A percentile compares a stretch with the other conserved stretches of the same genome.
These are phyloP conservation scores for Phanerochaete carnosa DNA, from an alignment of 768 basidiomycete species.

Conservation along the genomic window DNA sequence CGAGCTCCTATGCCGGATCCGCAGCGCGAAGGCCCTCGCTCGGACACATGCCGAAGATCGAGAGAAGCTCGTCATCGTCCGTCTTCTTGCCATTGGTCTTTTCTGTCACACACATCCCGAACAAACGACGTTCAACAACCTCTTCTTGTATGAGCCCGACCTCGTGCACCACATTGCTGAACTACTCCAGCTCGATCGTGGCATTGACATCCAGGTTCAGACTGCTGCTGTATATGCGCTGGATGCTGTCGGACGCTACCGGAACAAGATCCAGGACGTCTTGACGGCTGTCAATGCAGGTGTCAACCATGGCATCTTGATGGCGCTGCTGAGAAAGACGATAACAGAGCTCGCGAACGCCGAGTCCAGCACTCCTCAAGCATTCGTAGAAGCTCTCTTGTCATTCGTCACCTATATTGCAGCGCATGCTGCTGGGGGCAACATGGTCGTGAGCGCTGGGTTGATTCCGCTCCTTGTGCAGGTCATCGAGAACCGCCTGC, in stretches of 20 bases:
- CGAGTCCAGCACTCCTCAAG: slow-evolving; percentile 63
- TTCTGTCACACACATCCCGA: slow-evolving; percentile 88
- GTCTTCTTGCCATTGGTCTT: slow-evolving; percentile 85
- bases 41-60: slow-evolving; percentile 58
- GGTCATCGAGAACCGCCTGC: slow-evolving; percentile 74
- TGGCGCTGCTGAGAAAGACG: slow-evolving; percentile 83
- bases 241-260: slow-evolving; percentile 86
- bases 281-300: slow-evolving; percentile 89
- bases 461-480: slow-evolving; percentile 87
- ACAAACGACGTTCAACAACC: slow-evolving; percentile 67
- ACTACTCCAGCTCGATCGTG: slow-evolving; percentile 76
- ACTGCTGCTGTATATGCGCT: slow-evolving; percentile 85
- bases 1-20: slow-evolving; percentile 83
- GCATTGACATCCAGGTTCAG: slow-evolving; percentile 69
- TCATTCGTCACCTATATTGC: slow-evolving; percentile 86
- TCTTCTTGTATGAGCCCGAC: slow-evolving; percentile 96
- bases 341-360: slow-evolving; percentile 68
- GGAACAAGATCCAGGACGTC: slow-evolving; percentile 81
- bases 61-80: slow-evolving; percentile 75
- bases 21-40: slow-evolving; percentile 69
- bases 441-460: slow-evolving; percentile 94
- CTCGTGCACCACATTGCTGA: slow-evolving; percentile 86
- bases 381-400: slow-evolving; percentile 81
- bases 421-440: slow-evolving; percentile 79
- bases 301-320: slow-evolving; percentile 92